phyloP scores from a whole-genome alignment of 75 land plant species.

The Picea sitchensis region DNA sequence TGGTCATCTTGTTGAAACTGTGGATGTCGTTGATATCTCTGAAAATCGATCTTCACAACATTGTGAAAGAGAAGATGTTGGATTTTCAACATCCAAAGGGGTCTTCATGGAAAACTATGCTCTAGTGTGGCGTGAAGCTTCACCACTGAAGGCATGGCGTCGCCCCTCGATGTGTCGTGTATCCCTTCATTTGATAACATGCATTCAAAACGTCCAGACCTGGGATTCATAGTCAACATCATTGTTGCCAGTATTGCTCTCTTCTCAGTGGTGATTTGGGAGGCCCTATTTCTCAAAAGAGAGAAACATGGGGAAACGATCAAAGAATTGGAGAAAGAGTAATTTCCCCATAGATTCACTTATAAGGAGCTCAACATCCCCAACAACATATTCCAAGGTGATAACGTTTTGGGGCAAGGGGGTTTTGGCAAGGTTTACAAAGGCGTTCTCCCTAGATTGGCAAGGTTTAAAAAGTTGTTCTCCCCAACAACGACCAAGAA shows the following conservation, averaged over 20 bases:
- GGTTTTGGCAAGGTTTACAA: conserved; percentile 50
- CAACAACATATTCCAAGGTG: conserved; percentile 13
- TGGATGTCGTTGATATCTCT: conserved; percentile 24
- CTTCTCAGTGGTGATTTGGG: too few species aligned
- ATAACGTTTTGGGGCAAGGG: conserved; percentile 33
- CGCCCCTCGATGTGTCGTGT: conserved; percentile 22
- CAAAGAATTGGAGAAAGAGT: conserved; percentile 14
- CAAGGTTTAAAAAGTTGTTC: too few species aligned
- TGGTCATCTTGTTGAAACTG: conserved; percentile 12
- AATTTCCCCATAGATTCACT: conserved; percentile 8
- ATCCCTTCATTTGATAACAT: conserved; percentile 30
- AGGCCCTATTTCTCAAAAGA: too few species aligned
- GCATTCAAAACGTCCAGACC: too few species aligned
- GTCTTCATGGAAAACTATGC: conserved; percentile 24
- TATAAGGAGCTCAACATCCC: conserved; percentile 28
- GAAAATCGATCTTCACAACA: conserved; percentile 25
- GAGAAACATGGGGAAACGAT: neutral
- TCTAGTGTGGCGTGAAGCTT: conserved; percentile 59
- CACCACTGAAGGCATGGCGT: conserved; percentile 22
- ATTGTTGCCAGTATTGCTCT: too few species aligned
- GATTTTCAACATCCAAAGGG: conserved; percentile 59
- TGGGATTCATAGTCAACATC: too few species aligned
- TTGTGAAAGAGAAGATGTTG: conserved; percentile 35
- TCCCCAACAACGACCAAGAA: too few species aligned
- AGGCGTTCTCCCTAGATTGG: conserved; percentile 2